Percentiles rank a stretch among this genome's conserved stretches.
Evolutionary conservation across 805 yeast genomes (phyloP).

Genomic region (Schizosaccharomyces pombe): DNA sequence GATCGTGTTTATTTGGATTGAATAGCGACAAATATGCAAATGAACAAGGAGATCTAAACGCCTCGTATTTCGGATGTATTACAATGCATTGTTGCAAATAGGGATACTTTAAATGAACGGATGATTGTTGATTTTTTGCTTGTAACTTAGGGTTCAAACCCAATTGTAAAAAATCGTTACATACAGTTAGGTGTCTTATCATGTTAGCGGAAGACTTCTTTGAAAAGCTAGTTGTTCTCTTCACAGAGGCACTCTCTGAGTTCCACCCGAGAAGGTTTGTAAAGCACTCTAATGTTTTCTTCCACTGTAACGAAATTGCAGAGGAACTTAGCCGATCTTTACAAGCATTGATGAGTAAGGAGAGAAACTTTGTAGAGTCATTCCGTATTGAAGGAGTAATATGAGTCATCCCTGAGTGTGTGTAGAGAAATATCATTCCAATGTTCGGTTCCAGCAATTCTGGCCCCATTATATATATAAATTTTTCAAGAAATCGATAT

Average conservation of each 20-base stretch:
- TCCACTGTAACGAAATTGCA: background rate
- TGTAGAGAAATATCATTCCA: slow-evolving; percentile 29
- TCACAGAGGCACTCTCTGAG: background rate
- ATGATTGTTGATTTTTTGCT: background rate
- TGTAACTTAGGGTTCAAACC: background rate
- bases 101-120: background rate
- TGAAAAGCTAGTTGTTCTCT: background rate
- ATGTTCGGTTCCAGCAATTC: slow-evolving; percentile 17
- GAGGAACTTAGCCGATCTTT: background rate
- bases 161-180: background rate
- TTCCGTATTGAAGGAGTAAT: slow-evolving; percentile 51
- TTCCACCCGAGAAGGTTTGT: background rate
- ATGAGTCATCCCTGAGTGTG: slow-evolving; percentile 86
- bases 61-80: background rate
- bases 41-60: background rate
- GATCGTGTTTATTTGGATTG: background rate
- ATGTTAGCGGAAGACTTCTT: background rate
- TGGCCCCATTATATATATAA: slow-evolving; percentile 6
- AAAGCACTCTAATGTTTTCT: background rate
- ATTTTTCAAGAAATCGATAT: slow-evolving; percentile 20
- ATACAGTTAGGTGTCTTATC: background rate
- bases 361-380: slow-evolving; percentile 47
- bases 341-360: slow-evolving; percentile 26
- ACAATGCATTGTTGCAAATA: background rate
- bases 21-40: background rate